These are phyloP conservation scores for Diaporthe australafricana DNA, from an alignment of 2,329 filamentous ascomycete genomes.

Conservation along the genomic window DNA sequence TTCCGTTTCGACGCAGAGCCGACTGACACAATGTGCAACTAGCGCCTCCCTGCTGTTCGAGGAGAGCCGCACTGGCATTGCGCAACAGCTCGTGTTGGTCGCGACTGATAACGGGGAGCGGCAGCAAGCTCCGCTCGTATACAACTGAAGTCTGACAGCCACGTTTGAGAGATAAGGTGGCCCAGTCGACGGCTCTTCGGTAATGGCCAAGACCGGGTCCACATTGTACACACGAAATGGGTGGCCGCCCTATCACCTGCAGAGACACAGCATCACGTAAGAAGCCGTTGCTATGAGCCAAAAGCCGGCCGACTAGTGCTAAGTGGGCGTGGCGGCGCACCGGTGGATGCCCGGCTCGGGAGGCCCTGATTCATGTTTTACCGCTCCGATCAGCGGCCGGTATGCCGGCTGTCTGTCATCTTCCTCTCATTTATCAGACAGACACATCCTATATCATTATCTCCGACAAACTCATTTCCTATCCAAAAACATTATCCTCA, in stretches of 20 bases:
- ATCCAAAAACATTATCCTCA: neutral
- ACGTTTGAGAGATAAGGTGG: too few relatives aligned
- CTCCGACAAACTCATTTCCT: neutral
- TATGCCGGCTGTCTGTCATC: neutral
- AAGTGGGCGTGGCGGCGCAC: neutral
- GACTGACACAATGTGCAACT: neutral
- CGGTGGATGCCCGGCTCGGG: neutral
- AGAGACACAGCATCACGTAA: neutral
- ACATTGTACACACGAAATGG: neutral
- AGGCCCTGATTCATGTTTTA: neutral
- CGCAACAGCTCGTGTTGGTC: neutral
- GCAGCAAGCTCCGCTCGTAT: neutral
- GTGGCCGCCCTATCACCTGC: neutral
- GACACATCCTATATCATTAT: neutral
- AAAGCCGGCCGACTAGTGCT: slow-evolving; percentile 7
- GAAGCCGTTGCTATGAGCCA: neutral
- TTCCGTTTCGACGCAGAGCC: neutral
- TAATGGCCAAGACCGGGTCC: neutral
- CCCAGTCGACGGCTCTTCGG: neutral
- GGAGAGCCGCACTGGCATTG: neutral
- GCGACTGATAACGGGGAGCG: neutral
- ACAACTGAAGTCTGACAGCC: neutral
- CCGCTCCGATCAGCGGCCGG: slow-evolving; percentile 16
- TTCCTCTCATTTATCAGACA: neutral
- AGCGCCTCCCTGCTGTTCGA: too few relatives aligned